Percentiles rank a stretch among this genome's conserved stretches.
These are phyloP conservation scores for Neonectria punicea DNA, from an alignment of 2,329 filamentous ascomycete species.

Conservation along the genomic window DNA sequence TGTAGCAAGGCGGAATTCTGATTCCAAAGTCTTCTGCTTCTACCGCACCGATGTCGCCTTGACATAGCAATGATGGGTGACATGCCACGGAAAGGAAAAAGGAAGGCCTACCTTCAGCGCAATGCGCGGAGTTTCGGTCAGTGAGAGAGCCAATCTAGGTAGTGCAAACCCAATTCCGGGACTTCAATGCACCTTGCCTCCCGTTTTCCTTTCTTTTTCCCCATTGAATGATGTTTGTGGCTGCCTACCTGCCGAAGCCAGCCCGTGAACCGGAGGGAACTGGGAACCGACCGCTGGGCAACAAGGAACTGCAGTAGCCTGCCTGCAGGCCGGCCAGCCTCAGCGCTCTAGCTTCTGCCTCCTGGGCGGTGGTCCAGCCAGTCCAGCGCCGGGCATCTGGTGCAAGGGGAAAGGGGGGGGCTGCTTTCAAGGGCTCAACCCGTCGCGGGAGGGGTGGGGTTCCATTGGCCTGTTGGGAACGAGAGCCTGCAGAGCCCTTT, in stretches of 20 bases:
- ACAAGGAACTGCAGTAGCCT: conserved; percentile 21
- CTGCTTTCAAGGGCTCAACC: conserved; percentile 1
- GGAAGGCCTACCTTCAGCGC: conserved; percentile 10
- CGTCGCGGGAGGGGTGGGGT: background rate
- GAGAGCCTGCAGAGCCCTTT: background rate
- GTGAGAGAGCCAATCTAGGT: background rate
- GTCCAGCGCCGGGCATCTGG: conserved; percentile 30
- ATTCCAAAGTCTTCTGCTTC: conserved; percentile 13
- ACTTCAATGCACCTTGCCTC: conserved; percentile 12
- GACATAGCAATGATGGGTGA: conserved; percentile 16
- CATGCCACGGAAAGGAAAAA: conserved; percentile 13
- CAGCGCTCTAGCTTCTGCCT: conserved; percentile 12
- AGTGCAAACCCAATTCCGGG: background rate
- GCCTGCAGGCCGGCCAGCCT: conserved; percentile 30
- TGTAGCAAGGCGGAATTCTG: conserved; percentile 1
- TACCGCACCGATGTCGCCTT: conserved; percentile 18
- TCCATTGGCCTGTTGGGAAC: background rate
- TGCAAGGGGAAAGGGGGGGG: conserved; percentile 34
- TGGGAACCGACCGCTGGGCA: conserved; percentile 5
- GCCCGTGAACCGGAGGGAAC: conserved; percentile 14
- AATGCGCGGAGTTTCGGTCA: conserved; percentile 11
- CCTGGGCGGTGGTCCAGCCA: conserved; percentile 32
- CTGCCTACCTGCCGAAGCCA: conserved; percentile 9
- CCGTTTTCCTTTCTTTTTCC: background rate
- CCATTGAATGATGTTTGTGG: conserved; percentile 14